phyloP scores from a whole-genome alignment of 371 early-diverging fungal species.

The Paramicrosporidium saccamoebae region DNA sequence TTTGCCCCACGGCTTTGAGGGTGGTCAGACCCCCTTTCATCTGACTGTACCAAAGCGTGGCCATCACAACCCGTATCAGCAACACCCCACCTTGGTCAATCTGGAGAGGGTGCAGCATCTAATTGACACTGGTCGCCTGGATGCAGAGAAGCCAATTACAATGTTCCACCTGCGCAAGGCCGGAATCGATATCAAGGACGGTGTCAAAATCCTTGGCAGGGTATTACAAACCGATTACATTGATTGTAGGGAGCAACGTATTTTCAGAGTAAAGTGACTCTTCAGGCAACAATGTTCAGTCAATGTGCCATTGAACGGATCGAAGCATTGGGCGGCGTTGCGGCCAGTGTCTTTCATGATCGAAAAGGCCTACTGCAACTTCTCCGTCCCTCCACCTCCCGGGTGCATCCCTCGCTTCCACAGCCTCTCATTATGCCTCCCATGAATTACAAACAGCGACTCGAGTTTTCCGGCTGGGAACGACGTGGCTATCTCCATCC shows the following conservation, averaged over 20 bases:
- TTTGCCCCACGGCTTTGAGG: slow-evolving; percentile 62
- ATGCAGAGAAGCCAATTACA: slow-evolving; percentile 41
- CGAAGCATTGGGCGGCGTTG: slow-evolving; percentile 51
- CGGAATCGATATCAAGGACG: slow-evolving; percentile 40
- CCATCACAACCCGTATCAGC: slow-evolving; percentile 17
- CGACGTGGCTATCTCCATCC: too few species aligned
- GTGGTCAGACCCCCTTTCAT: slow-evolving; percentile 63
- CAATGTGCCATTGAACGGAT: slow-evolving; percentile 37
- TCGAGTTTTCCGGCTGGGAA: too few species aligned
- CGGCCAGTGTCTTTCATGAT: neutral
- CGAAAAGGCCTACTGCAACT: neutral
- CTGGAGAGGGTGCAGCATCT: slow-evolving; percentile 67
- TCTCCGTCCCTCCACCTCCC: too few species aligned
- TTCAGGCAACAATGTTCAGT: slow-evolving; percentile 58
- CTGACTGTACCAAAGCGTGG: slow-evolving; percentile 66
- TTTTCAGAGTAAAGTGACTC: slow-evolving; percentile 24
- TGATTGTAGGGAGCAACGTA: slow-evolving; percentile 15
- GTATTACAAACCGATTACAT: slow-evolving; percentile 6
- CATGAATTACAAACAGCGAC: too few species aligned
- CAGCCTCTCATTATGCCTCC: too few species aligned
- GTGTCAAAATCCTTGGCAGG: slow-evolving; percentile 45
- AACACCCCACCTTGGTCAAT: slow-evolving; percentile 31
- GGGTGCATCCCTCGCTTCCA: too few species aligned
- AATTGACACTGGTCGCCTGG: slow-evolving; percentile 51
- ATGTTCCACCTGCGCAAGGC: slow-evolving; percentile 37